phyloP scores from a whole-genome alignment of 345 rosid species.

The Syzygium oleosum region DNA sequence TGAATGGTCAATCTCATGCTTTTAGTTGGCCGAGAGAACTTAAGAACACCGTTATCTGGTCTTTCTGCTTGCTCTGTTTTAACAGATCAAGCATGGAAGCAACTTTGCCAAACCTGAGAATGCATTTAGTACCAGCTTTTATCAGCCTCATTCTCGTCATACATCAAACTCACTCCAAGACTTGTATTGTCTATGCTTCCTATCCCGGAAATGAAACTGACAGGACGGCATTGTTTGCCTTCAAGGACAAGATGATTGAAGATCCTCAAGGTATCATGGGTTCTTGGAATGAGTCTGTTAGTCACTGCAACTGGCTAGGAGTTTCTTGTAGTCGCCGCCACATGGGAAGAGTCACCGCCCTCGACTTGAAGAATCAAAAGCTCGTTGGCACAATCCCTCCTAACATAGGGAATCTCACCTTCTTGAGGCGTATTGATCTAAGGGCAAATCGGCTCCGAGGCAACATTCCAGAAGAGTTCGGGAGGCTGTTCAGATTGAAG shows the following conservation, averaged over 20 bases:
- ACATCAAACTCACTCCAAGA: background rate
- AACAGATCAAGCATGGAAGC: accelerated
- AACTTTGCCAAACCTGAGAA: background rate
- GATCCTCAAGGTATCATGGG: background rate
- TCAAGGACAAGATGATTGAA: background rate
- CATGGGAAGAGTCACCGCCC: accelerated
- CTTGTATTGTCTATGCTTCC: background rate
- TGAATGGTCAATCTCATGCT: background rate
- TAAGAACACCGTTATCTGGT: background rate
- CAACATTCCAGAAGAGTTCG: background rate
- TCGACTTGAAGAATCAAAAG: background rate
- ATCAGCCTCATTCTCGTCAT: background rate
- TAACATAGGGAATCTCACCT: background rate
- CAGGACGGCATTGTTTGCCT: accelerated
- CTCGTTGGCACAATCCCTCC: background rate
- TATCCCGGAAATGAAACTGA: accelerated
- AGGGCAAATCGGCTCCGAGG: accelerated
- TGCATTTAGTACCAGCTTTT: background rate
- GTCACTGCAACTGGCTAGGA: background rate
- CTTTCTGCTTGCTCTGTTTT: background rate
- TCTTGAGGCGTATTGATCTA: accelerated
- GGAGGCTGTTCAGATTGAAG: accelerated
- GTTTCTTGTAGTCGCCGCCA: background rate
- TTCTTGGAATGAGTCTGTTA: background rate
- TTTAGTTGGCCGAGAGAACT: accelerated